These are phyloP conservation scores for Leccinum glutinopallens DNA, from an alignment of 1,284 basidiomycete species.

Conservation along the genomic window DNA sequence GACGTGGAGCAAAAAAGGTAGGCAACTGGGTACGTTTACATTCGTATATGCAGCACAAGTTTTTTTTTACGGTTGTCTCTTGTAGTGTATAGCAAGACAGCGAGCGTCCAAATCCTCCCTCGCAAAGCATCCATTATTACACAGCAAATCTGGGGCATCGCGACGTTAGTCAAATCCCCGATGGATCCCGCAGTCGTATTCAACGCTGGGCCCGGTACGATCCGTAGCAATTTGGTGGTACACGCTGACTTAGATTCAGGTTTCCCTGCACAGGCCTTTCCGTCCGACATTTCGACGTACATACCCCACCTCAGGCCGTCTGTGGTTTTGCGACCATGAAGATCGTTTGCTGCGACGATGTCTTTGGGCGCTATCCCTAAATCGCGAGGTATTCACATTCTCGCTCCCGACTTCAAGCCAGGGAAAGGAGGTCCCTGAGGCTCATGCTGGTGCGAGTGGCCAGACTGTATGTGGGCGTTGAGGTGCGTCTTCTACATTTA, in stretches of 20 bases:
- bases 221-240: slow-evolving; percentile 5
- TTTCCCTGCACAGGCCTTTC: slow-evolving; percentile 72
- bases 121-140: slow-evolving; percentile 82
- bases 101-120: slow-evolving; percentile 80
- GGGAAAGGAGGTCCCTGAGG: slow-evolving; percentile 26
- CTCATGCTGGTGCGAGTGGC: slow-evolving; percentile 34
- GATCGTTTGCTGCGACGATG: slow-evolving; percentile 79
- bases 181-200: slow-evolving; percentile 9
- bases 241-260: slow-evolving; percentile 36
- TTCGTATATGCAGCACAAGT: neutral
- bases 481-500: slow-evolving; percentile 43
- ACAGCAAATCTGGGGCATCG: slow-evolving; percentile 68
- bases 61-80: neutral
- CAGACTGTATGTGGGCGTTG: slow-evolving; percentile 86
- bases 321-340: slow-evolving; percentile 78
- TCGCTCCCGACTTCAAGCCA: slow-evolving; percentile 46
- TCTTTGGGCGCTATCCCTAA: slow-evolving; percentile 84
- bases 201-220: neutral
- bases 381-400: slow-evolving; percentile 94
- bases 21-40: slow-evolving; percentile 75
- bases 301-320: slow-evolving; percentile 78
- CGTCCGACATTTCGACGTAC: slow-evolving; percentile 65
- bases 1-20: slow-evolving; percentile 95
- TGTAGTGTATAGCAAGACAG: slow-evolving; percentile 71
- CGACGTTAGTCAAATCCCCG: slow-evolving; percentile 61